Evolutionary conservation across 768 basidiomycete genomes (phyloP), one percentile per base, ranked within the genome.

Genomic region (Leucocoprinus birnbaumii): DNA sequence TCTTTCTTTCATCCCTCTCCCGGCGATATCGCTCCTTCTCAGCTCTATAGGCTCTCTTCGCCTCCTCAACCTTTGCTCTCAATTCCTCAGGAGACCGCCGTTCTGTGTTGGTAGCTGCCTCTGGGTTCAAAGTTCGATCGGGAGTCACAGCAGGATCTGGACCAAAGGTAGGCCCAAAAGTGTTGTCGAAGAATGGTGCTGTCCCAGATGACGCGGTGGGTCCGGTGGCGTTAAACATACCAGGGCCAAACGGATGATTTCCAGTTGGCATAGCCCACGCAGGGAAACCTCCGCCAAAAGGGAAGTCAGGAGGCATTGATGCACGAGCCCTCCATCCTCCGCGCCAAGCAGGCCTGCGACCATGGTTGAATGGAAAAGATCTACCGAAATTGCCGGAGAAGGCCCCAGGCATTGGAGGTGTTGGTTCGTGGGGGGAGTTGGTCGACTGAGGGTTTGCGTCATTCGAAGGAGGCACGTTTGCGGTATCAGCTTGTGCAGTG

Each of bases 21-120:
- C 71, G 70, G 25, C 87, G 79, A 61, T 89, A 89, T 21, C 73
- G 73, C 61, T 88, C 87, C 63, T 91, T 91, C 67, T 84, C 80
- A 1, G 74, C 75, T 68, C 82, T 87, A 66, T 91, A 91, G 21
- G 70, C 68, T 24, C 73, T 73, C 61, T 89, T 91, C 0, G 89
- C 87, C 18, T 72, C 79, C 61, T 89, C 83, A 2, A 90, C 78
- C 26, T 80, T 73, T 25, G 73, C 73, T 34, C 70, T 70, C 48
- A 78, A 59, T 26, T 78, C 72, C 45, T 75, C 70, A 2, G 71
- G 62, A 9, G 71, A 63, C 6, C 65, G 60, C 41, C 66, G 64
- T 35, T 61, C 57, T 53, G 25, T 49, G 21, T 21, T 24, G 18
- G 2, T 46, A 16, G 45, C 18, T 11, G 24, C 21, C 46, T 31